A percentile compares a stretch with the other conserved stretches of the same genome.
Conservation (phyloP, 2,329 filamentous ascomycete genomes). For the Akanthomyces uredinophilus region DNA sequence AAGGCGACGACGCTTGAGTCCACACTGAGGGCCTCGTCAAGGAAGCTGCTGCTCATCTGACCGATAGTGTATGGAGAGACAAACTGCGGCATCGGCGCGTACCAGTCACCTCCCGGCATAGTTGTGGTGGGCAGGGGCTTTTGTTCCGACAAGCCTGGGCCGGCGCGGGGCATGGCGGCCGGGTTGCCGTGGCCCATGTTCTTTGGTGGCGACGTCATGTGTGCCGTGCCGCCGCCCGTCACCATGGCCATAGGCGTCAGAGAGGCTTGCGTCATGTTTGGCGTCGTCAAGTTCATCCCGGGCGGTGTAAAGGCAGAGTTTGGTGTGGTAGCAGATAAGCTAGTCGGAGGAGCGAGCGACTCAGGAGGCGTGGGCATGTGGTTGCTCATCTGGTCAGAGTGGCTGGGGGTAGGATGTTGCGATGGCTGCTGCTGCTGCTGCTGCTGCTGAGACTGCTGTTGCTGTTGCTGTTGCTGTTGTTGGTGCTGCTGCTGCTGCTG, state of each 20-base stretch:
- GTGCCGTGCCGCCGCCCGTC: conserved; percentile 9
- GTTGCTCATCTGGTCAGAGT: conserved; percentile 26
- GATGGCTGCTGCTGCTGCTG: conserved; percentile 18
- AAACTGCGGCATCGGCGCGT: conserved; percentile 46
- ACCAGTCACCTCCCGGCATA: conserved; percentile 46
- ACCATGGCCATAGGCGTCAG: neutral
- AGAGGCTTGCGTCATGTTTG: conserved; percentile 21
- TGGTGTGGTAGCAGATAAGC: conserved; percentile 26
- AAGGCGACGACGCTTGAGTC: conserved; percentile 27
- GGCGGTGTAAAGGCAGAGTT: conserved; percentile 32
- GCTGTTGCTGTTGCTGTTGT: conserved; percentile 11
- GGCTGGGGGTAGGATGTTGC: conserved; percentile 20
- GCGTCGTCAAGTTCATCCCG: conserved; percentile 31
- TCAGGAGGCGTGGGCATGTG: conserved; percentile 42
- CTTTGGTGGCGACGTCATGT: conserved; percentile 30
- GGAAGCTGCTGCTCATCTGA: conserved; percentile 37
- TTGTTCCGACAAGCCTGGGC: conserved; percentile 32
- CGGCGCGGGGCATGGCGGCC: conserved; percentile 35
- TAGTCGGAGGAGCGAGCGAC: conserved; percentile 28
- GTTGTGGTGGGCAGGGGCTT: conserved; percentile 39
- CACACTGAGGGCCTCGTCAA: conserved; percentile 28
- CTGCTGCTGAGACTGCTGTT: conserved; percentile 19
- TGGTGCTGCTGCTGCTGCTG: conserved; percentile 7
- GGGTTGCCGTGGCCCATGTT: conserved; percentile 29
- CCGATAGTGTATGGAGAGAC: conserved; percentile 49